phyloP scores from a whole-genome alignment of 2,329 filamentous ascomycete species.

The Ophiosphaerella korrae region DNA sequence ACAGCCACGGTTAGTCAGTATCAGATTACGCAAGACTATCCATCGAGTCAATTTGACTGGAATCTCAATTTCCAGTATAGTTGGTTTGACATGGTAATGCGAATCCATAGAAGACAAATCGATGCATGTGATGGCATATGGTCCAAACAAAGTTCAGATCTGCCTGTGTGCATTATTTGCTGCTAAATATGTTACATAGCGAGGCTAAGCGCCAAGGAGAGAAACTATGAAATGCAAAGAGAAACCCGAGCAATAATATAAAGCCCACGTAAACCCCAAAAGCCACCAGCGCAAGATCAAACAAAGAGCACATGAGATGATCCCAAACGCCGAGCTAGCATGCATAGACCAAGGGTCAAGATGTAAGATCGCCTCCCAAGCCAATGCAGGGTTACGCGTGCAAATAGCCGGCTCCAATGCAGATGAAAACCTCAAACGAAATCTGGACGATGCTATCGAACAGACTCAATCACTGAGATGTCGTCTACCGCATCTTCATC shows the following conservation, averaged over 20 bases:
- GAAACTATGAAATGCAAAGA: too few species aligned
- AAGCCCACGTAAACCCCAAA: constrained; percentile 9
- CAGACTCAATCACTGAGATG: constrained; percentile 33
- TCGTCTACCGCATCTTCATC: constrained; percentile 35
- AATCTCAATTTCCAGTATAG: too few species aligned
- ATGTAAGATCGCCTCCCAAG: background rate
- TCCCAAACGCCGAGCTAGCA: constrained; percentile 26
- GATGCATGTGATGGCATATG: too few species aligned
- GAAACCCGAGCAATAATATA: constrained; percentile 6
- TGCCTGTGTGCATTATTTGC: too few species aligned
- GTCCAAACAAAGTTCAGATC: too few species aligned
- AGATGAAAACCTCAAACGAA: background rate
- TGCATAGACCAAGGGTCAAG: constrained; percentile 14
- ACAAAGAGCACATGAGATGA: background rate
- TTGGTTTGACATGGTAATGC: too few species aligned
- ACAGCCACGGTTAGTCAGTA: background rate
- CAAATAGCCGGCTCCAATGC: background rate
- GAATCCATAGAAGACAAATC: too few species aligned
- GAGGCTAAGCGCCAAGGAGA: too few species aligned
- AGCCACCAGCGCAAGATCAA: constrained; percentile 6
- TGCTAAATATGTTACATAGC: too few species aligned
- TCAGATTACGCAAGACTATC: too few species aligned
- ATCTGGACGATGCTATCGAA: constrained; percentile 18
- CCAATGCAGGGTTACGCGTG: background rate
- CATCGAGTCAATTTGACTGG: too few species aligned